Conservation (phyloP, 2,329 filamentous ascomycete genomes). For the Capronia coronata region DNA sequence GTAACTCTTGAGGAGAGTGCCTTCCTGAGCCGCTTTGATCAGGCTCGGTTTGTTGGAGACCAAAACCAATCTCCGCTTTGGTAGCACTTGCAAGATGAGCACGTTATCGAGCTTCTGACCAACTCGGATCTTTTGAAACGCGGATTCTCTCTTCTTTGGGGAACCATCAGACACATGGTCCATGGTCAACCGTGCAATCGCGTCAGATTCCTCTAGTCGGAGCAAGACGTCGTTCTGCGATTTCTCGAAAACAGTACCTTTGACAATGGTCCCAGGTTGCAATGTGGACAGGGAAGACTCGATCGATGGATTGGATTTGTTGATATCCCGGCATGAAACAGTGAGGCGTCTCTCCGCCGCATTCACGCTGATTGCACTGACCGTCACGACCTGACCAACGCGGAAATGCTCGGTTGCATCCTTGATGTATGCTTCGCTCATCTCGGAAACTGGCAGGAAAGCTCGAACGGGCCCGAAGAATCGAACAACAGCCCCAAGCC, state of each 20-base stretch:
- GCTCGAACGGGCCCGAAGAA: conserved; percentile 81
- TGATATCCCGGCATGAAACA: conserved; percentile 88
- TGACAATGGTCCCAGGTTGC: conserved; percentile 65
- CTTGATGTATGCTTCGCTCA: conserved; percentile 94
- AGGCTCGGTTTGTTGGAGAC: conserved; percentile 80
- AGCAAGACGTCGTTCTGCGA: conserved; percentile 68
- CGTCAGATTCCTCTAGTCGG: conserved; percentile 64
- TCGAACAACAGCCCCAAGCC: conserved; percentile 77
- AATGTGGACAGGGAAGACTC: conserved; percentile 38
- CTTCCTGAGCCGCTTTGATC: conserved; percentile 64
- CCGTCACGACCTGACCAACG: conserved; percentile 81
- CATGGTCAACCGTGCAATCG: conserved; percentile 71
- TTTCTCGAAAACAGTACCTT: conserved; percentile 75
- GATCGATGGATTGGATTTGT: conserved; percentile 28
- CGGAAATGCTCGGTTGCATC: conserved; percentile 87
- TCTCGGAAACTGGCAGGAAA: conserved; percentile 88
- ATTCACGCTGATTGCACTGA: conserved; percentile 78
- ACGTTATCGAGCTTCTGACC: conserved; percentile 77
- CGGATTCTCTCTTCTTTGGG: conserved; percentile 65
- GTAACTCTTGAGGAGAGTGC: conserved; percentile 64
- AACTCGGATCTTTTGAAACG: conserved; percentile 73
- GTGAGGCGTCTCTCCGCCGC: conserved; percentile 64
- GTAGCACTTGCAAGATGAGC: conserved; percentile 79
- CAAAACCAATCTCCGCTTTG: conserved; percentile 65
- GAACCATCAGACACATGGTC: conserved; percentile 83